Percentiles rank a stretch among this genome's conserved stretches.
Evolutionary conservation across 306 rosid species (phyloP).

Genomic region (Malus asiatica): DNA sequence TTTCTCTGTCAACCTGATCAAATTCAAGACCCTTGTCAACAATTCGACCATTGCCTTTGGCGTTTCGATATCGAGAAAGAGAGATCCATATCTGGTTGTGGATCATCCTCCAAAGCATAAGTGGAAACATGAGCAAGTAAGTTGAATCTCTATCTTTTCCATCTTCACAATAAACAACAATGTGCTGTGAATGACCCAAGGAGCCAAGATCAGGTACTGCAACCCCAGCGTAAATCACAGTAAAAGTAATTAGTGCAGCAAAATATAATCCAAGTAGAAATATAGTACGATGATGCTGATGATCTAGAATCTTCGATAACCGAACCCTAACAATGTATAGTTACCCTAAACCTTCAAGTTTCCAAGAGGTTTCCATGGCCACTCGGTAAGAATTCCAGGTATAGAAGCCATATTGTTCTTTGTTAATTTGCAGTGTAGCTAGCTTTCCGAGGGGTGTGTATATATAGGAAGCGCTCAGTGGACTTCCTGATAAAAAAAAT

Average conservation of each 20-base stretch:
- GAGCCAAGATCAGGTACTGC: conserved; percentile 57
- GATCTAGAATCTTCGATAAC: not conserved
- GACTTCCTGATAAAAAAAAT: too few species aligned
- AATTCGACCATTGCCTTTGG: conserved; percentile 47
- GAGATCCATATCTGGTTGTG: conserved; percentile 62
- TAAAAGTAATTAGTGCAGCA: not conserved
- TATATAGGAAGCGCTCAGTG: too few species aligned
- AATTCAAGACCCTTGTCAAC: conserved; percentile 28
- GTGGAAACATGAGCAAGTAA: conserved; percentile 39
- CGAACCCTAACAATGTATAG: not conserved
- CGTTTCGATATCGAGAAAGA: conserved; percentile 41
- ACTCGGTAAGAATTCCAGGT: not conserved
- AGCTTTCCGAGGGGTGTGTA: not conserved
- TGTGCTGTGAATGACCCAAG: conserved; percentile 46
- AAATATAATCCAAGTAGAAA: not conserved
- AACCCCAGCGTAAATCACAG: not conserved
- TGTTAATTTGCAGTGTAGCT: not conserved
- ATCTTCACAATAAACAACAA: conserved; percentile 21
- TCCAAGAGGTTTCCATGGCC: conserved; percentile 3
- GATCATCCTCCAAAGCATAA: conserved; percentile 37
- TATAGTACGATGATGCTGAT: not conserved
- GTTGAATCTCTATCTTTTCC: conserved; percentile 22
- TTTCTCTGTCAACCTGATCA: conserved; percentile 36
- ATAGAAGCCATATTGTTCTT: not conserved
- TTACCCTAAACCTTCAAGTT: not conserved